Conservation (phyloP, 192 early-diverging fungal species). For the Coemansia sp. region DNA sequence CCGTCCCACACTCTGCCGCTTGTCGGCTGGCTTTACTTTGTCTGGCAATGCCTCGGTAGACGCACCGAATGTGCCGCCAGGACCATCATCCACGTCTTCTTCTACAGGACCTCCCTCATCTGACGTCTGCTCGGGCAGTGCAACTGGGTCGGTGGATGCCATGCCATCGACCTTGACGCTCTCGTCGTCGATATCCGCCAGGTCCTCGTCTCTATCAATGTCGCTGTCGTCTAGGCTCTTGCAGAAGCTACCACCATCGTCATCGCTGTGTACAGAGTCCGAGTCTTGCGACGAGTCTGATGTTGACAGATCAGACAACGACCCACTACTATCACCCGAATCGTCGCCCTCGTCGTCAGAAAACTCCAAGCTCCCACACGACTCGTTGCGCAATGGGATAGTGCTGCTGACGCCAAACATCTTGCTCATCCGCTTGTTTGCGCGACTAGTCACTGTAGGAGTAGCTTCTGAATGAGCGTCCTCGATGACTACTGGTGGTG, state of each 20-base stretch:
- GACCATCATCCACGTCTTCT: background rate
- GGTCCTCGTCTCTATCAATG: slow-evolving; percentile 35
- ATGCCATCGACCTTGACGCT: slow-evolving; percentile 15
- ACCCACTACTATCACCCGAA: slow-evolving; percentile 16
- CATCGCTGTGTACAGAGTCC: slow-evolving; percentile 38
- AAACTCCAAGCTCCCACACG: slow-evolving; percentile 40
- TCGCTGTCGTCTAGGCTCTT: slow-evolving; percentile 46
- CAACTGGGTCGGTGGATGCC: background rate
- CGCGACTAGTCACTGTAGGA: slow-evolving; percentile 1
- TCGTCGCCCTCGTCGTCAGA: slow-evolving; percentile 38
- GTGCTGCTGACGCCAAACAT: slow-evolving; percentile 16
- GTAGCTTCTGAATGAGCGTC: background rate
- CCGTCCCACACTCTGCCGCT: slow-evolving; percentile 28
- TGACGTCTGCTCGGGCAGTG: background rate
- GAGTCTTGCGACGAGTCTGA: slow-evolving; percentile 28
- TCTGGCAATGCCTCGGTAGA: slow-evolving; percentile 1
- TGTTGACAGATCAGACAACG: slow-evolving; percentile 33
- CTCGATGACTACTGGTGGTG: background rate
- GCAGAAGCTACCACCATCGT: slow-evolving; percentile 42
- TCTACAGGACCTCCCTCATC: background rate
- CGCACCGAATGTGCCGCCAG: slow-evolving; percentile 13
- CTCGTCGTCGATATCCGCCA: slow-evolving; percentile 33
- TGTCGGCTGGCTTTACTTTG: slow-evolving; percentile 8
- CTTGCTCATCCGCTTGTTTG: slow-evolving; percentile 30
- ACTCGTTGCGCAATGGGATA: slow-evolving; percentile 23